A percentile compares a stretch with the other conserved stretches of the same genome.
Conservation (phyloP, 805 yeast genomes). For the Zygosaccharomyces pseudorouxii region DNA sequence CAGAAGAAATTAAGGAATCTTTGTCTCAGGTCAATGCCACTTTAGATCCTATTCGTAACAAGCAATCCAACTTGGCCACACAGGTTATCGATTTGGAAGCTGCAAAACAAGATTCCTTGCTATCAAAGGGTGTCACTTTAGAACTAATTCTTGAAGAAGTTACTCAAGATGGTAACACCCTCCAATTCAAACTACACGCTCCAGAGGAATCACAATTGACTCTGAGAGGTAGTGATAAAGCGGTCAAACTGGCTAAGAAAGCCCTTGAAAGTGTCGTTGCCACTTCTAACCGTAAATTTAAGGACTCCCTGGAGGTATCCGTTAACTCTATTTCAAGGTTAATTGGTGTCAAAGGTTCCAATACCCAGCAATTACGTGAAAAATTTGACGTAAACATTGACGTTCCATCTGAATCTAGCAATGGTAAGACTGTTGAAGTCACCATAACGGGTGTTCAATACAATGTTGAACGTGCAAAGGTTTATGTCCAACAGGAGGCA, state of each 20-base stretch:
- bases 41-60: conserved; percentile 54
- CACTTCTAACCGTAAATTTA: conserved; percentile 26
- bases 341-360: conserved; percentile 85
- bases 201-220: conserved; percentile 50
- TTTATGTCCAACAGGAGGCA: conserved; percentile 52
- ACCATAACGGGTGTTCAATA: conserved; percentile 70
- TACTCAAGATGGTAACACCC: conserved; percentile 32
- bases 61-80: conserved; percentile 50
- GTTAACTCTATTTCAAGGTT: conserved; percentile 64
- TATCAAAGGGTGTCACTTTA: conserved; percentile 20
- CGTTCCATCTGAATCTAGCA: conserved; percentile 47
- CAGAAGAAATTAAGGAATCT: conserved; percentile 51
- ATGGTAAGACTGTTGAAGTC: conserved; percentile 43
- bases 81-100: conserved; percentile 48
- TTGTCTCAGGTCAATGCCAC: conserved; percentile 51
- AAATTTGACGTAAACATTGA: conserved; percentile 75
- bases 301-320: conserved; percentile 57
- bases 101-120: conserved; percentile 48
- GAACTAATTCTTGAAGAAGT: conserved; percentile 35
- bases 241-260: conserved; percentile 44
- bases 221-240: conserved; percentile 65
- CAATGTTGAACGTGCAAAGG: conserved; percentile 69
- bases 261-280: conserved; percentile 34
- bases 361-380: conserved; percentile 61
- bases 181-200: conserved; percentile 47